Percentiles rank a stretch among this genome's conserved stretches.
phyloP scores from a whole-genome alignment of 306 rosid species.

The Cucurbita pepo region DNA sequence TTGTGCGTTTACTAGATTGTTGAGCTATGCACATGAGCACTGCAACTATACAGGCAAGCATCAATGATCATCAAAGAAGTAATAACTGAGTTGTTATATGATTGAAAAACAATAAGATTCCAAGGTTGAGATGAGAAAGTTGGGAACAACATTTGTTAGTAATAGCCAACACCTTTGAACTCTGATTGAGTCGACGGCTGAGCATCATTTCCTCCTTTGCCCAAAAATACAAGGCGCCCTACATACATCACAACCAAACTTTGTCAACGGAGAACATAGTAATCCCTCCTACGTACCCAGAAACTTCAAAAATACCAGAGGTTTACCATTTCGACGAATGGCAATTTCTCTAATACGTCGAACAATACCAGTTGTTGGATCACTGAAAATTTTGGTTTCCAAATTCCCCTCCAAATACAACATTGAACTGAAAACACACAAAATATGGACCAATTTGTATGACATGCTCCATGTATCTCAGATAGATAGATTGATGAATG shows the following conservation, averaged over 20 bases:
- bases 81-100: not conserved
- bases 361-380: conserved; percentile 54
- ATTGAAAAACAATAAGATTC: not conserved
- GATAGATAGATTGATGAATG: not conserved
- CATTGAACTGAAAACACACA: conserved; percentile 32
- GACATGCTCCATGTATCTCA: not conserved
- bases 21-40: too few species aligned
- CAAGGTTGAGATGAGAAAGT: not conserved
- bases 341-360: conserved; percentile 71
- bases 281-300: not conserved
- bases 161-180: conserved; percentile 44
- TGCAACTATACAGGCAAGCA: not conserved
- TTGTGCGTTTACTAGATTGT: not conserved
- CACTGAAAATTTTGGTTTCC: conserved; percentile 60
- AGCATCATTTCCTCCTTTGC: conserved; percentile 36
- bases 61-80: not conserved
- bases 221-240: conserved; percentile 73
- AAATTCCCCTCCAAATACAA: conserved; percentile 77
- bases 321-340: conserved; percentile 57
- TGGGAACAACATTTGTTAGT: conserved; percentile 12
- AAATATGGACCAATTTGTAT: not conserved
- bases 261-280: not conserved
- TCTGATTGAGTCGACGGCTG: conserved; percentile 20
- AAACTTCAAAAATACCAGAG: not conserved
- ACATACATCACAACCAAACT: conserved; percentile 14